Evolutionary conservation across 768 basidiomycete genomes (phyloP).

Genomic region (Suillus discolor): DNA sequence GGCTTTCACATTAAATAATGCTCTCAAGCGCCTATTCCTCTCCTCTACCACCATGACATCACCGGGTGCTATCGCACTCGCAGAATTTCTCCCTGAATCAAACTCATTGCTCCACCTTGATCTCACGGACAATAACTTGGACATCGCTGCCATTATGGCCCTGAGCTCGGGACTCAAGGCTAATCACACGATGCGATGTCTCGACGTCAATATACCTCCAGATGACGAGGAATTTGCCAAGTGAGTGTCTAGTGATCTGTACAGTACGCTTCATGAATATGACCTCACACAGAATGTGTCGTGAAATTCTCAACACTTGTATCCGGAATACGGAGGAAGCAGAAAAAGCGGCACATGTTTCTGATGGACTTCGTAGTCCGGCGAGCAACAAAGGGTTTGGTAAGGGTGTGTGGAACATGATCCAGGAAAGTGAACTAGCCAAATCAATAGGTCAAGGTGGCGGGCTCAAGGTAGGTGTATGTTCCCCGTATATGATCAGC

Average conservation of each 20-base stretch:
- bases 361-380: slow-evolving; percentile 25
- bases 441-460: slow-evolving; percentile 58
- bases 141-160: slow-evolving; percentile 92
- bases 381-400: slow-evolving; percentile 54
- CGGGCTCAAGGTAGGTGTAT: slow-evolving; percentile 57
- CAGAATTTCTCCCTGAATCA: slow-evolving; percentile 94
- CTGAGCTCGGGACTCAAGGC: slow-evolving; percentile 82
- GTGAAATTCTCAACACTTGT: slow-evolving; percentile 89
- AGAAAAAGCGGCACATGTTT: slow-evolving; percentile 38
- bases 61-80: slow-evolving; percentile 89
- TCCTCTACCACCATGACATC: slow-evolving; percentile 80
- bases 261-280: slow-evolving; percentile 19
- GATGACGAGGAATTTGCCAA: slow-evolving; percentile 79
- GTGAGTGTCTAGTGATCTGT: slow-evolving; percentile 21
- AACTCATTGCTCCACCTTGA: slow-evolving; percentile 89
- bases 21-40: slow-evolving; percentile 91
- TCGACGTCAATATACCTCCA: slow-evolving; percentile 91
- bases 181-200: slow-evolving; percentile 86
- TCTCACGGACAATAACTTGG: slow-evolving; percentile 79
- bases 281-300: slow-evolving; percentile 60
- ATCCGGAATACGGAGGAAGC: slow-evolving; percentile 93
- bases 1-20: slow-evolving; percentile 89
- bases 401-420: slow-evolving; percentile 83
- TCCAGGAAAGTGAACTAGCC: slow-evolving; percentile 84
- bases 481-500: slow-evolving; percentile 1